phyloP scores from a whole-genome alignment of 2,329 filamentous ascomycete species.

The Arthrocladium fulminans region DNA sequence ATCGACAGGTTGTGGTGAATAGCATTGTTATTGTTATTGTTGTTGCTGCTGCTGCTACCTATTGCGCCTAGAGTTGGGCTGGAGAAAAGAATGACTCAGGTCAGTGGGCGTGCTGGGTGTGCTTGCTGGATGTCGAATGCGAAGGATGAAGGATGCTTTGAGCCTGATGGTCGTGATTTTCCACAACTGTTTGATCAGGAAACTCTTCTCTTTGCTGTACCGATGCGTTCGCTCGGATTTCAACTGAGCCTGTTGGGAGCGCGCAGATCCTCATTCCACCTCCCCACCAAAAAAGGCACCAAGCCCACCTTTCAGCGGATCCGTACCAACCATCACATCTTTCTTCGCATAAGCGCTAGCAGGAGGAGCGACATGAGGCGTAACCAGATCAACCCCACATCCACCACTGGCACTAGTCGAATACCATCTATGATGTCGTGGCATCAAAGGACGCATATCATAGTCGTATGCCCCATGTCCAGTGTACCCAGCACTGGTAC shows the following conservation, averaged over 20 bases:
- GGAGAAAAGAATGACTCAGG: too few relatives aligned
- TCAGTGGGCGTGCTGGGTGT: too few relatives aligned
- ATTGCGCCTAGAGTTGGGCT: too few relatives aligned
- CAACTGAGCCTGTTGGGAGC: not conserved
- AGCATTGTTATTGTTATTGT: too few relatives aligned
- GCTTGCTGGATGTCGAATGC: too few relatives aligned
- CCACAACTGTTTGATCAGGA: too few relatives aligned
- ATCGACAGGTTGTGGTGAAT: too few relatives aligned
- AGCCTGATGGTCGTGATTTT: too few relatives aligned
- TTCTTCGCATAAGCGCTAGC: slow-evolving; percentile 2
- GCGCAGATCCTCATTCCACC: not conserved
- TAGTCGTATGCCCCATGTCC: slow-evolving; percentile 13
- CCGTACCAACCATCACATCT: not conserved
- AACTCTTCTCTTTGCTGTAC: too few relatives aligned
- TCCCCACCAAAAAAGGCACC: slow-evolving; percentile 1
- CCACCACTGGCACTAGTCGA: slow-evolving; percentile 24
- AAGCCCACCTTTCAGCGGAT: not conserved
- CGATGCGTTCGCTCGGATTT: too few relatives aligned
- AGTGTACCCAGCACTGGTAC: slow-evolving; percentile 22
- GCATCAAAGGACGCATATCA: slow-evolving; percentile 32
- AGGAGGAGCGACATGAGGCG: slow-evolving; percentile 29
- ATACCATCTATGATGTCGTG: slow-evolving; percentile 34
- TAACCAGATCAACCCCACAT: slow-evolving; percentile 32
- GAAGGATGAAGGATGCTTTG: too few relatives aligned
- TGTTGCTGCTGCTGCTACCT: too few relatives aligned